These are phyloP conservation scores for Metschnikowia lachancei DNA, from an alignment of 805 yeast genomes.

Conservation along the genomic window DNA sequence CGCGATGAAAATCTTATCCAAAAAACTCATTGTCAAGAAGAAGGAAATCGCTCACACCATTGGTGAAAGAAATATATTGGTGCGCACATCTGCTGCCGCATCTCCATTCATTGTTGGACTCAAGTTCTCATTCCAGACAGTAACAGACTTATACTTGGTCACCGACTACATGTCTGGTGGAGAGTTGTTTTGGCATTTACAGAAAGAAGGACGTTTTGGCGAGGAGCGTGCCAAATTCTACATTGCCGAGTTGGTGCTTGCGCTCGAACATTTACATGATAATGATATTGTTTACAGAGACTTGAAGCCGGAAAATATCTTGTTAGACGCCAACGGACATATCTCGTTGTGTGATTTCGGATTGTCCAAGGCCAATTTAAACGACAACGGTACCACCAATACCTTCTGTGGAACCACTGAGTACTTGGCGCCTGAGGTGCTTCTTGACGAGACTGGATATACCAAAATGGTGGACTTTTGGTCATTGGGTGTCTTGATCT, in stretches of 20 bases:
- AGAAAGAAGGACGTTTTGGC: constrained; percentile 89
- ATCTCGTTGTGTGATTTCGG: constrained; percentile 98
- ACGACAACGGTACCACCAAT: constrained; percentile 85
- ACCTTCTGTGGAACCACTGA: constrained; percentile 99
- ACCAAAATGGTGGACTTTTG: constrained; percentile 99
- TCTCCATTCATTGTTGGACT: constrained; percentile 94
- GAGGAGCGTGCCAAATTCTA: constrained; percentile 96
- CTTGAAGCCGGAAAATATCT: constrained; percentile 92
- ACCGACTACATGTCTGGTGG: constrained; percentile 99
- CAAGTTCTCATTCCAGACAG: constrained; percentile 95
- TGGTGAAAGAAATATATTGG: constrained; percentile 93
- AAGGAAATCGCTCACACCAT: constrained; percentile 98
- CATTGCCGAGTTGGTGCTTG: constrained; percentile 91
- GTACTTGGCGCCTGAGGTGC: constrained; percentile 94
- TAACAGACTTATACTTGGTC: constrained; percentile 84
- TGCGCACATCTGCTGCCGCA: constrained; percentile 83
- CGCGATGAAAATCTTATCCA: constrained; percentile 95
- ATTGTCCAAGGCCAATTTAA: constrained; percentile 85
- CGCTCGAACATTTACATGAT: constrained; percentile 91
- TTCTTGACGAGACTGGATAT: constrained; percentile 93
- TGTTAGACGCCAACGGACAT: constrained; percentile 95
- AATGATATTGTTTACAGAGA: constrained; percentile 96
- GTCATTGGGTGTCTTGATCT: constrained; percentile 94
- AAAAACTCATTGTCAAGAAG: constrained; percentile 92
- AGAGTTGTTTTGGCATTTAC: constrained; percentile 94